A percentile compares a stretch with the other conserved stretches of the same genome.
These are phyloP conservation scores for Leptodermis oblonga DNA, from an alignment of 257 asterid species.

Conservation along the genomic window DNA sequence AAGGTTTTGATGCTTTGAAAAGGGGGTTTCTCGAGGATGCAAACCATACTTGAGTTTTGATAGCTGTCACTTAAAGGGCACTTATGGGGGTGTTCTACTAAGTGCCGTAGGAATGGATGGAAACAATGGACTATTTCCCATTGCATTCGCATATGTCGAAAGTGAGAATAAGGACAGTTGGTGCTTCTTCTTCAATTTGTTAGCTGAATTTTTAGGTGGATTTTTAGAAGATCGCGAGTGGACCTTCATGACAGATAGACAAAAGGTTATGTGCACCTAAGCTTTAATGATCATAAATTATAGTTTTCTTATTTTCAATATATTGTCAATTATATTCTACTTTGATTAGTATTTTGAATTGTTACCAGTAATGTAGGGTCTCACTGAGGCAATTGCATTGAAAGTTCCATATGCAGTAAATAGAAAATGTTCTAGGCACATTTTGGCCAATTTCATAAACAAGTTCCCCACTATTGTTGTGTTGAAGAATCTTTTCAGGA, in stretches of 20 bases:
- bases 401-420: not conserved
- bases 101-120: not conserved
- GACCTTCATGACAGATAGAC: not conserved
- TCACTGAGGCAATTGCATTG: not conserved
- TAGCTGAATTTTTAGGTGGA: not conserved
- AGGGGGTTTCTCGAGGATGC: not conserved
- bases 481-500: not conserved
- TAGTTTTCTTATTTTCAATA: not conserved
- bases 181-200: not conserved
- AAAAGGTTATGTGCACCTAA: not conserved
- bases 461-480: not conserved
- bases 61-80: not conserved
- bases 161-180: not conserved
- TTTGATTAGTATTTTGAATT: too few species aligned
- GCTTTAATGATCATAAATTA: not conserved
- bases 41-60: not conserved
- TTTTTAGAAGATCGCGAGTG: not conserved
- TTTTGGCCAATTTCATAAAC: not conserved
- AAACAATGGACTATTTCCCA: not conserved
- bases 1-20: not conserved
- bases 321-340: not conserved
- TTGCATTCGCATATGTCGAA: not conserved
- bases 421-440: not conserved
- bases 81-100: not conserved
- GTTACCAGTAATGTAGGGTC: not conserved